phyloP scores from a whole-genome alignment of 768 basidiomycete species.

The Tephrocybe rancida region DNA sequence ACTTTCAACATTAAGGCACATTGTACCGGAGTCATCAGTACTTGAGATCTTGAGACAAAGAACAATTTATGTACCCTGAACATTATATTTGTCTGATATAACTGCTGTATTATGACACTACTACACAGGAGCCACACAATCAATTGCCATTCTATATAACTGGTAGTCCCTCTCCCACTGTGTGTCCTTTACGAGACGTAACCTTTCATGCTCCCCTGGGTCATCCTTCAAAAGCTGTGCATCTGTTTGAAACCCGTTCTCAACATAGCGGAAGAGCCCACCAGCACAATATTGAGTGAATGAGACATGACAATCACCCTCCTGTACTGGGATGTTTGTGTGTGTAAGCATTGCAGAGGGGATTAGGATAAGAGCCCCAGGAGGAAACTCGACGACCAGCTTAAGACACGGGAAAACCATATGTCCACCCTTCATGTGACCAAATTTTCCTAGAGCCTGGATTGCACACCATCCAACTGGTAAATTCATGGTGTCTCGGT shows the following conservation, averaged over 20 bases:
- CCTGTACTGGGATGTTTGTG: slow-evolving; percentile 22
- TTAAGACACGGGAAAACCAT: slow-evolving; percentile 26
- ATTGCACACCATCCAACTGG: slow-evolving; percentile 35
- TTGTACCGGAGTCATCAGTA: too few species aligned
- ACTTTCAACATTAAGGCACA: too few species aligned
- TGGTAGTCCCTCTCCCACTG: neutral
- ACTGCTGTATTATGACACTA: too few species aligned
- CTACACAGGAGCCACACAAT: too few species aligned
- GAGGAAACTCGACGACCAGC: slow-evolving; percentile 15
- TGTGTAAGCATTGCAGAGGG: slow-evolving; percentile 29
- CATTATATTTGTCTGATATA: too few species aligned
- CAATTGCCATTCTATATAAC: too few species aligned
- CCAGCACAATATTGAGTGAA: slow-evolving; percentile 30
- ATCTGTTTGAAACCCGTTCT: slow-evolving; percentile 20
- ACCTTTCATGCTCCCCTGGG: neutral
- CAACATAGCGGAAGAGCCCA: slow-evolving; percentile 25
- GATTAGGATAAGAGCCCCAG: slow-evolving; percentile 28
- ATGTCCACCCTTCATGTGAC: slow-evolving; percentile 30
- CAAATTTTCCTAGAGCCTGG: slow-evolving; percentile 27
- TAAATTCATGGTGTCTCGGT: slow-evolving; percentile 31
- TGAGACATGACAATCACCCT: slow-evolving; percentile 20
- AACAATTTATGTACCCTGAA: too few species aligned
- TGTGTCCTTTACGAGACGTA: neutral
- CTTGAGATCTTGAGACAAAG: too few species aligned
- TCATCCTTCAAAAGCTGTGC: neutral